phyloP scores from a whole-genome alignment of 129 eudicot genomes.

The Lonicera japonica region DNA sequence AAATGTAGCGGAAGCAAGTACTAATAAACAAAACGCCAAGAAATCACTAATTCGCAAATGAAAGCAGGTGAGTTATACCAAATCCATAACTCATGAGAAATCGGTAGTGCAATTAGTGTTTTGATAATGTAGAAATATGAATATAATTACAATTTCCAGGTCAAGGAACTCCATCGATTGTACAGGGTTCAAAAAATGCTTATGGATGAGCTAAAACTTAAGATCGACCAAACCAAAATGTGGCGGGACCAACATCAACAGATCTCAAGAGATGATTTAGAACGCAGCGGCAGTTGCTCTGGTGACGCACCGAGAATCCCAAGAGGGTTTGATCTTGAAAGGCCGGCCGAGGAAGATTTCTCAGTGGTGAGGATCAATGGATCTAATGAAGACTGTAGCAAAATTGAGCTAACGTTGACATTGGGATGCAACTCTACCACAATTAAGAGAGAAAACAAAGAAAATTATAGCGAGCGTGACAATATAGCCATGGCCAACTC shows the following conservation, averaged over 20 bases:
- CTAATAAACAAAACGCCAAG: no score
- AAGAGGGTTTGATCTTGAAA: slow-evolving; percentile 38
- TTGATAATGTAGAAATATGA: no score
- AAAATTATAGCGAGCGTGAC: no score
- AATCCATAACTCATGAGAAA: no score
- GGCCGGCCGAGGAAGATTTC: slow-evolving; percentile 23
- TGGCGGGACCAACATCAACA: no score
- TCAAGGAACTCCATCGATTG: slow-evolving; percentile 64
- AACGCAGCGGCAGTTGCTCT: slow-evolving; percentile 26
- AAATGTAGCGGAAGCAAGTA: no score
- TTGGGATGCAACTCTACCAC: slow-evolving; percentile 47
- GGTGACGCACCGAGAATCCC: slow-evolving; percentile 24
- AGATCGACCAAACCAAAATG: neutral
- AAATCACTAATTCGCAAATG: no score
- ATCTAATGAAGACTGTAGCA: slow-evolving; percentile 17
- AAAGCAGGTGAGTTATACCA: no score
- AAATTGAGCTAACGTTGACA: slow-evolving; percentile 56
- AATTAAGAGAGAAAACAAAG: no score
- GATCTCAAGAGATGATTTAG: slow-evolving; percentile 2
- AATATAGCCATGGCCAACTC: no score
- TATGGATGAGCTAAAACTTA: slow-evolving; percentile 37
- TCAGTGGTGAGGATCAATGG: slow-evolving; percentile 22
- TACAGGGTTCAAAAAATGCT: slow-evolving; percentile 49
- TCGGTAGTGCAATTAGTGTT: no score
- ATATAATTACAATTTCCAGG: no score